Conservation (phyloP, 2,329 filamentous ascomycete genomes). For the Colletotrichum liriopes region DNA sequence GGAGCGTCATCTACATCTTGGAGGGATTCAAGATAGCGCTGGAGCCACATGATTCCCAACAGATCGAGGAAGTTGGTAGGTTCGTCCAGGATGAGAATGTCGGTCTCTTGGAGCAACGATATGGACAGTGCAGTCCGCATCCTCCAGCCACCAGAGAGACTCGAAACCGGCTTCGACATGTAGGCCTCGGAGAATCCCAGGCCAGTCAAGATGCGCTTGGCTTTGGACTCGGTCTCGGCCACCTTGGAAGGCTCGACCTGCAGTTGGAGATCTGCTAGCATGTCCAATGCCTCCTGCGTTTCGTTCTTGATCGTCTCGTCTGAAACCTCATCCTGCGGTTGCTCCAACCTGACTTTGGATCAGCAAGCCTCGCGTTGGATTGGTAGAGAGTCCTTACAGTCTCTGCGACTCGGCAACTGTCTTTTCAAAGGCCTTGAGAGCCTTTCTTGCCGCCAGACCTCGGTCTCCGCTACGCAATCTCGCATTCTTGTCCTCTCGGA, state of each 20-base stretch:
- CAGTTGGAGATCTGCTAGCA: constrained; percentile 78
- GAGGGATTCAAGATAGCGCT: constrained; percentile 76
- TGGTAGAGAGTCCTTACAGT: constrained; percentile 56
- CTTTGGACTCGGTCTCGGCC: constrained; percentile 75
- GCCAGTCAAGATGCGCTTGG: constrained; percentile 76
- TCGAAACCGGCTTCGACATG: constrained; percentile 72
- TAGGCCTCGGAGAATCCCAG: constrained; percentile 79
- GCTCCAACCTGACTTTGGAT: constrained; percentile 57
- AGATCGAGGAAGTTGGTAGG: constrained; percentile 91
- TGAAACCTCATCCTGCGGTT: constrained; percentile 71
- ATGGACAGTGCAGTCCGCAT: constrained; percentile 78
- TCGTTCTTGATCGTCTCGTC: constrained; percentile 72
- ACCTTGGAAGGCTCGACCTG: constrained; percentile 78
- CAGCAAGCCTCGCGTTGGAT: background rate
- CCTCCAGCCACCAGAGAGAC: constrained; percentile 83
- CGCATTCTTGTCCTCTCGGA: constrained; percentile 81
- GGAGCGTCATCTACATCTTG: constrained; percentile 67
- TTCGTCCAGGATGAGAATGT: constrained; percentile 87
- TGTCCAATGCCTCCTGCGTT: constrained; percentile 78
- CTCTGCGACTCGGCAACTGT: constrained; percentile 71
- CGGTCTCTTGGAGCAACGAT: constrained; percentile 79
- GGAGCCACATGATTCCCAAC: constrained; percentile 87
- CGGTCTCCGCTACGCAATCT: constrained; percentile 81
- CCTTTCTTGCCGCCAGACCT: constrained; percentile 83
- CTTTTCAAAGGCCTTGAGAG: constrained; percentile 78